Evolutionary conservation across 352 stramenopile genomes (phyloP).

Genomic region (Pythium apleroticum): DNA sequence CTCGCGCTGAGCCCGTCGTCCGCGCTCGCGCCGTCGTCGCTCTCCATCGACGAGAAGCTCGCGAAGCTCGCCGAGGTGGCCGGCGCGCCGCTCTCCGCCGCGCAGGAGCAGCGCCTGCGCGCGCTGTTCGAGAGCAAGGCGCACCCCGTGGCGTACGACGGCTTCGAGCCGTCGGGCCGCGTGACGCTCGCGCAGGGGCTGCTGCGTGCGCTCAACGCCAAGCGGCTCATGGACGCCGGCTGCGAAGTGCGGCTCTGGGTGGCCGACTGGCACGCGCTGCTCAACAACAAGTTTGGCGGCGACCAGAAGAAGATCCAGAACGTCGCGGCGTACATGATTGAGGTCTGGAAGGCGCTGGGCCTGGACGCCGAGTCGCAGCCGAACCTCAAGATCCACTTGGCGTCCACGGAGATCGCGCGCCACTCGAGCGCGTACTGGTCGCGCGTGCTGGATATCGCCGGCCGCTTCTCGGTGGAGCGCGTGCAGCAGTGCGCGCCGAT

Average conservation of each 20-base stretch:
- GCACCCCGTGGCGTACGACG: constrained; percentile 94
- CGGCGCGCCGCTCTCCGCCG: constrained; percentile 37
- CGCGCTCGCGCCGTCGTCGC: constrained; percentile 29
- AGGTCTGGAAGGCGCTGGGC: constrained; percentile 98
- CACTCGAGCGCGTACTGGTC: constrained; percentile 92
- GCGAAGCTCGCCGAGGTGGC: constrained; percentile 56
- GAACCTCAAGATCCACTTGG: constrained; percentile 98
- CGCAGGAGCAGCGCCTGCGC: constrained; percentile 71
- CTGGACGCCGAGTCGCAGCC: constrained; percentile 90
- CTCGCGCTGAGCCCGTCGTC: constrained; percentile 34
- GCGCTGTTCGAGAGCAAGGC: constrained; percentile 77
- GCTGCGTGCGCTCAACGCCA: constrained; percentile 95
- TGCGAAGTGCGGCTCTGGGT: constrained; percentile 98
- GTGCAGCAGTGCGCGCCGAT: constrained; percentile 98
- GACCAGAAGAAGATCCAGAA: constrained; percentile 97
- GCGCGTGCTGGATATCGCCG: constrained; percentile 91
- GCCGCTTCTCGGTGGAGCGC: constrained; percentile 87
- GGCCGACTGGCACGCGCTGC: constrained; percentile 98
- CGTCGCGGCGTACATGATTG: constrained; percentile 95
- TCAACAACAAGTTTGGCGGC: constrained; percentile 99
- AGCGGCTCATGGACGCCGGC: constrained; percentile 84
- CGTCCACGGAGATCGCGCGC: constrained; percentile 93
- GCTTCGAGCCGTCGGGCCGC: constrained; percentile 97
- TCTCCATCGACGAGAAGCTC: constrained; percentile 67
- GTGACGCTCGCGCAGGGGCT: constrained; percentile 98